Evolutionary conservation across 2,329 filamentous ascomycete species (phyloP).

Genomic region (Alternaria ventricosa): DNA sequence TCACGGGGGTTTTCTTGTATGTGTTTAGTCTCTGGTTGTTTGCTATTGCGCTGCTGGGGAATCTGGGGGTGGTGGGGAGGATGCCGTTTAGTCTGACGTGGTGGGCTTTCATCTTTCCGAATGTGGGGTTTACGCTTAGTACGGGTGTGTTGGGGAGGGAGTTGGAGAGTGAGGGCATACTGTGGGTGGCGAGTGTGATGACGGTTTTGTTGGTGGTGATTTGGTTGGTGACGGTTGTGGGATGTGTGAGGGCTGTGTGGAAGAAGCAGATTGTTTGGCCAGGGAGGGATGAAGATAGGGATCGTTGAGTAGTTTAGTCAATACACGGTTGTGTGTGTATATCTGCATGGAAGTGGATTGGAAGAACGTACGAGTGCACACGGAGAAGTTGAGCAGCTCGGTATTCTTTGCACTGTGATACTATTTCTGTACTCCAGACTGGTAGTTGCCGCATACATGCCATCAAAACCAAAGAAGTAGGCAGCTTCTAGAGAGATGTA

Average conservation of each 20-base stretch:
- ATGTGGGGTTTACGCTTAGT: slow-evolving; percentile 48
- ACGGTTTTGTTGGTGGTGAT: slow-evolving; percentile 58
- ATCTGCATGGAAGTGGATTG: too few relatives aligned
- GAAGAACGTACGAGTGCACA: too few relatives aligned
- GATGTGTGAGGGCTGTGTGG: slow-evolving; percentile 58
- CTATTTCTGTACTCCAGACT: too few relatives aligned
- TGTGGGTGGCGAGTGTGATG: slow-evolving; percentile 54
- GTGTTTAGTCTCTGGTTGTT: slow-evolving; percentile 64
- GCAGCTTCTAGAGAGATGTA: too few relatives aligned
- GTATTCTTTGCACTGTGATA: too few relatives aligned
- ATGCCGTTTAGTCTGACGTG: slow-evolving; percentile 63
- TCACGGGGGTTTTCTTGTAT: slow-evolving; percentile 66
- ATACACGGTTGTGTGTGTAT: too few relatives aligned
- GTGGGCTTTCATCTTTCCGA: slow-evolving; percentile 63
- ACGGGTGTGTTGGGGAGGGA: slow-evolving; percentile 44
- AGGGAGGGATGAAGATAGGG: slow-evolving; percentile 48
- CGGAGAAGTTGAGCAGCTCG: too few relatives aligned
- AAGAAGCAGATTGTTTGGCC: slow-evolving; percentile 61
- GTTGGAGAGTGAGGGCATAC: slow-evolving; percentile 39
- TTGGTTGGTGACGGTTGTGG: slow-evolving; percentile 59
- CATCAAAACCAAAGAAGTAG: too few relatives aligned
- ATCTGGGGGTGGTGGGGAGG: slow-evolving; percentile 14
- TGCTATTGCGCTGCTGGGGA: slow-evolving; percentile 41
- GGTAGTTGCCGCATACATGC: too few relatives aligned
- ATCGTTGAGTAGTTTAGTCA: slow-evolving; percentile 7